Conservation (phyloP, 371 early-diverging fungal species). For the Mucor indicus region DNA sequence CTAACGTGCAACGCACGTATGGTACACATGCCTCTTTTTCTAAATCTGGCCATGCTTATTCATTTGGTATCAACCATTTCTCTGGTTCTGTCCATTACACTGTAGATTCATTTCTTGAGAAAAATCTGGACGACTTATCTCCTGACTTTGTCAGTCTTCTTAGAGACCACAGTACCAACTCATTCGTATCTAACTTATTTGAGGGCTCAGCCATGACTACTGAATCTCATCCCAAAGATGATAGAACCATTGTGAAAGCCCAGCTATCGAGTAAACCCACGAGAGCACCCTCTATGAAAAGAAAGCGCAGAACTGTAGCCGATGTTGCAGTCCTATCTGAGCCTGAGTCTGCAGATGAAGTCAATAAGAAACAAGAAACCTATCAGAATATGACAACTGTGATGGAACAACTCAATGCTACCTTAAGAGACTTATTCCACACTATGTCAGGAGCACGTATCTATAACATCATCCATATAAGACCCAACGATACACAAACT, state of each 20-base stretch:
- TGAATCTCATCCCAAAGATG: constrained; percentile 74
- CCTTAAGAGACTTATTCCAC: constrained; percentile 65
- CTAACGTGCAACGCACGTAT: constrained; percentile 29
- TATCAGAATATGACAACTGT: constrained; percentile 58
- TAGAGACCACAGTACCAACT: constrained; percentile 62
- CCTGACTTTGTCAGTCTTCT: constrained; percentile 78
- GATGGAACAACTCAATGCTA: constrained; percentile 62
- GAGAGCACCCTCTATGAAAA: constrained; percentile 65
- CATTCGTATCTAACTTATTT: constrained; percentile 79
- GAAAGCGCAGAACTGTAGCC: constrained; percentile 23
- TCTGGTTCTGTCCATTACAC: constrained; percentile 63
- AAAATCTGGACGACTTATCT: constrained; percentile 67
- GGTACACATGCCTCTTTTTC: constrained; percentile 33
- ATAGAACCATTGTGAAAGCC: constrained; percentile 34
- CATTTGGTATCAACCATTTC: constrained; percentile 73
- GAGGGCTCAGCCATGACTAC: constrained; percentile 73
- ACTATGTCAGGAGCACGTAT: constrained; percentile 77
- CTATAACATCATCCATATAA: constrained; percentile 86
- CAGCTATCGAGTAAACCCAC: constrained; percentile 59
- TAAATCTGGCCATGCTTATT: constrained; percentile 33
- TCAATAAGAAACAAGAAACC: constrained; percentile 41
- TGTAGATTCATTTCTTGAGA: constrained; percentile 61
- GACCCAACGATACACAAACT: constrained; percentile 70
- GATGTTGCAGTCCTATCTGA: constrained; percentile 5
- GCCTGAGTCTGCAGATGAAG: constrained; percentile 14